These are phyloP conservation scores for Podospora conica DNA, from an alignment of 495 filamentous ascomycete genomes.

Conservation along the genomic window DNA sequence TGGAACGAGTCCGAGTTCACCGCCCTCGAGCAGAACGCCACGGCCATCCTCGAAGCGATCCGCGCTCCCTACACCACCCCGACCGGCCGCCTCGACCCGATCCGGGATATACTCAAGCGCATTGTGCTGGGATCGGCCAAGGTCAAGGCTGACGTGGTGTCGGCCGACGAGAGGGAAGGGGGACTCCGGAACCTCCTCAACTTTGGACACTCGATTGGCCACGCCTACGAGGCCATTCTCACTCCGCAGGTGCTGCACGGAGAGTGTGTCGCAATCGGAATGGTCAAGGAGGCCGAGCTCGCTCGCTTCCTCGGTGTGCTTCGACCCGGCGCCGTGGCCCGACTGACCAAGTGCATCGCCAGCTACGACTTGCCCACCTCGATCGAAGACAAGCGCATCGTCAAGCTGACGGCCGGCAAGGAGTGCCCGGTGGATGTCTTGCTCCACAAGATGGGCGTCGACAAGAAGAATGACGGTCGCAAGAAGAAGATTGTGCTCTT, in stretches of 20 bases:
- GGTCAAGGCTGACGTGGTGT: constrained; percentile 91
- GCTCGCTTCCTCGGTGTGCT: constrained; percentile 86
- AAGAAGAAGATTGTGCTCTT: constrained; percentile 98
- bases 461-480: constrained; percentile 96
- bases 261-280: constrained; percentile 92
- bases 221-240: constrained; percentile 91
- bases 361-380: constrained; percentile 89
- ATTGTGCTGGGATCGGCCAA: constrained; percentile 82
- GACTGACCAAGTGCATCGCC: constrained; percentile 86
- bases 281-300: constrained; percentile 96
- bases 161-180: constrained; percentile 87
- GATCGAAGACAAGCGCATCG: constrained; percentile 74
- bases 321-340: constrained; percentile 77
- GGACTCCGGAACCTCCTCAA: constrained; percentile 92
- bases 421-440: constrained; percentile 86
- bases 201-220: constrained; percentile 97
- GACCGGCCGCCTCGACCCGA: constrained; percentile 54
- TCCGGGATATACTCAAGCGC: constrained; percentile 73
- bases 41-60: constrained; percentile 64
- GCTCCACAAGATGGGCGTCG: constrained; percentile 87
- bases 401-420: constrained; percentile 78
- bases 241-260: constrained; percentile 94
- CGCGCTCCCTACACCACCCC: constrained; percentile 48
- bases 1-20: constrained; percentile 87
- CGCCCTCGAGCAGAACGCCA: constrained; percentile 73